Conservation (phyloP, 2,329 filamentous ascomycete species). For the Berkeleyomyces rouxiae region DNA sequence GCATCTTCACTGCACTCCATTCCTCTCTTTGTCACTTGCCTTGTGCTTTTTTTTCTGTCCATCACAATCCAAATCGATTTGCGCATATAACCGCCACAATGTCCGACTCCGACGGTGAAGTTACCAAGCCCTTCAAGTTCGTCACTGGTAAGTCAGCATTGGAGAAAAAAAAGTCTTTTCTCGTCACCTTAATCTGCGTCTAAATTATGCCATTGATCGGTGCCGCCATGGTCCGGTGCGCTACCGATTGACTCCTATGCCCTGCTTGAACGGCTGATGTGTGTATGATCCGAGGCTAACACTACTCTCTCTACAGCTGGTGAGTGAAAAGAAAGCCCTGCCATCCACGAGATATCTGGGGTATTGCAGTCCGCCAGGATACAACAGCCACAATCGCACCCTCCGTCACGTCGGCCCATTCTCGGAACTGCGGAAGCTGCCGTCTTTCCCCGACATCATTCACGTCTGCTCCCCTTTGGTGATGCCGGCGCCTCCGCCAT, state of each 20-base stretch:
- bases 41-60: conserved; percentile 1
- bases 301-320: conserved; percentile 25
- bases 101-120: conserved; percentile 68
- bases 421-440: background rate
- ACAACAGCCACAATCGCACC: background rate
- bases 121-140: conserved; percentile 99
- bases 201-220: background rate
- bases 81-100: conserved; percentile 43
- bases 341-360: background rate
- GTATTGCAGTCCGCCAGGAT: background rate
- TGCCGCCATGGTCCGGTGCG: background rate
- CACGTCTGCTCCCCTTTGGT: background rate
- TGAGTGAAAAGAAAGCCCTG: conserved; percentile 20
- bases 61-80: conserved; percentile 2
- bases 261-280: conserved; percentile 20
- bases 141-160: conserved; percentile 64
- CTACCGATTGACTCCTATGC: background rate
- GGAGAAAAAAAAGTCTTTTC: conserved; percentile 18
- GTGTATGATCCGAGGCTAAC: conserved; percentile 25
- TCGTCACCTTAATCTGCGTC: conserved; percentile 17
- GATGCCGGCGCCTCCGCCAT: background rate
- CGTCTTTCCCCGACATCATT: background rate
- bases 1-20: conserved; percentile 21
- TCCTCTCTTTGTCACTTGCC: background rate
- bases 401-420: background rate